Base-by-base conservation (phyloP, 495 filamentous ascomycete genomes). In the Paragyromitra xinjiangensis region DNA sequence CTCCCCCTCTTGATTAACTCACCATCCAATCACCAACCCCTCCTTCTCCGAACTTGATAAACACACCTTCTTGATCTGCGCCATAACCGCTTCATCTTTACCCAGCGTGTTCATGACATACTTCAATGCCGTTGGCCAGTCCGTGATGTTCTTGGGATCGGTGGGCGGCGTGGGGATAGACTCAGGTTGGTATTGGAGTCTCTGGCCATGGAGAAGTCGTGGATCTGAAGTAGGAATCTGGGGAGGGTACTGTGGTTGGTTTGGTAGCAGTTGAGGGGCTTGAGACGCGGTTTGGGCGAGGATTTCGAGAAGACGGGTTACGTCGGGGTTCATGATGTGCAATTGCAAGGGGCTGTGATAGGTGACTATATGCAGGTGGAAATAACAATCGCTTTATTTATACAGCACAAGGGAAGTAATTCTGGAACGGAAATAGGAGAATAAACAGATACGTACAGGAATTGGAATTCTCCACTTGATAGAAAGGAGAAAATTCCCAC, bases 41-140 rank as follows among this genome's bases (percentile, higher is more conserved):
- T 40, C 24, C 55, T 24, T 6, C 39, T 19, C 12, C 40, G 9
- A 29, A 40, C 7, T 58, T 5, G 26, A n/a, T 61, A 51, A 26
- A 61, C 81, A 69, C 80, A 85, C 86, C 80, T 83, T 85, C 51
- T 82, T 83, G 24, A 88, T 83, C 24, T 82, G 81, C 0, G 73
- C 64, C 37, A 81, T 81, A 19, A 87, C 83, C 19, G 81, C 79
- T 7, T 88, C 86, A 79, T 88, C 88, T 62, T 86, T 85, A 34
- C 84, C 83, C 2, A 90, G 84, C 8, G 87, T 87, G 71, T 86
- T 87, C 84, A 87, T 91, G 6, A 92, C 85, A 84, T 89, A 88
- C 71, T 86, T 86, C 14, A 92, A 83, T 9, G 89, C 91, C 14
- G 86, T 79, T 19, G 87, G 86, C 90, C 90, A 93, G 59, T 91